phyloP scores from a whole-genome alignment of 768 basidiomycete genomes.

The Candolleomyces aberdarensis region DNA sequence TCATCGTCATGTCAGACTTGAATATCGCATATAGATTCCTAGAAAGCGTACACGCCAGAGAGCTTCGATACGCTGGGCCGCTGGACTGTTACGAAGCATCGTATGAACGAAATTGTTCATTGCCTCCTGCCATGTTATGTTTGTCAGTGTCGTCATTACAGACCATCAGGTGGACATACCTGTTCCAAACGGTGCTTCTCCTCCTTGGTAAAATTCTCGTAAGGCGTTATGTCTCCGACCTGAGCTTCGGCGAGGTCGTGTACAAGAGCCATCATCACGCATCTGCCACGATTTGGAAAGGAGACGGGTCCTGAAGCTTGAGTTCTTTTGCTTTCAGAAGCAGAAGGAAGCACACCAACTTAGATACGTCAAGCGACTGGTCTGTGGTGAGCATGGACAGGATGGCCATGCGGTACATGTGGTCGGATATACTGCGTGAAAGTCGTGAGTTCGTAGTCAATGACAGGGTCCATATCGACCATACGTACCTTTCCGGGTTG shows the following conservation, averaged over 20 bases:
- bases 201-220: slow-evolving; percentile 78
- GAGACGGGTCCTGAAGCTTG: not conserved
- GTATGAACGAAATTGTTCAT: slow-evolving; percentile 88
- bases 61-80: slow-evolving; percentile 61
- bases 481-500: slow-evolving; percentile 69
- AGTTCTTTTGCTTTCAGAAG: not conserved
- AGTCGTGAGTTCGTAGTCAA: not conserved
- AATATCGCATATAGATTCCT: not conserved
- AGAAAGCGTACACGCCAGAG: slow-evolving; percentile 63
- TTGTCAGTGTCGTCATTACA: not conserved
- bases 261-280: slow-evolving; percentile 86
- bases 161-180: not conserved
- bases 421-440: slow-evolving; percentile 76
- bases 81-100: slow-evolving; percentile 78
- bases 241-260: slow-evolving; percentile 97
- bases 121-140: slow-evolving; percentile 46
- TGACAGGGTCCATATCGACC: not conserved
- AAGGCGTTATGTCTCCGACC: slow-evolving; percentile 93
- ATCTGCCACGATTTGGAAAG: slow-evolving; percentile 38
- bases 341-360: slow-evolving; percentile 40
- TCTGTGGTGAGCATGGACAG: slow-evolving; percentile 87
- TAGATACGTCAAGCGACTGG: slow-evolving; percentile 63
- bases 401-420: slow-evolving; percentile 98
- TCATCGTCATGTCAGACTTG: not conserved
- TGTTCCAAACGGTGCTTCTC: slow-evolving; percentile 79